Base-by-base conservation (phyloP, 768 basidiomycete genomes). In the Daedaleopsis nitida region DNA sequence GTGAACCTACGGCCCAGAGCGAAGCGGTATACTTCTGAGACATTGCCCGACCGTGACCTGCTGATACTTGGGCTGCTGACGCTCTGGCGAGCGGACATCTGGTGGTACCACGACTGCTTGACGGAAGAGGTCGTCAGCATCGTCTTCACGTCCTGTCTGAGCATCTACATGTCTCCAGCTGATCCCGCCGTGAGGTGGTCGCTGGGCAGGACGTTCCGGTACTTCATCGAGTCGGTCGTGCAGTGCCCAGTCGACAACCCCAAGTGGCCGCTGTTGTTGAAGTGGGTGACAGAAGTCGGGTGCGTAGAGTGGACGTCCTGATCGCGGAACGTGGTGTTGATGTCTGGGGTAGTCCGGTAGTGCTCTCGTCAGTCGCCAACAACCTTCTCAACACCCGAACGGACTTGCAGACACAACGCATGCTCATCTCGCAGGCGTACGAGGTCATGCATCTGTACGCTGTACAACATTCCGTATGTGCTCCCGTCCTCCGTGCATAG, bases 161-260 rank as follows among this genome's bases (percentile, higher is more conserved):
- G 81, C 60, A 65, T 90, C 5, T 90, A 87, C 84, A 84, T 83
- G 59, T 78, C 85, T 1, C 79, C 81, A n/a, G 71, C 83, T 14
- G 89, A 92, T 64, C 79, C 80, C 10, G 81, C 84, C 1, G 81
- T 91, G 43, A 90, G 91, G 72, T 80, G 87, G 19, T 83, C 86
- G 9, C 75, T 79, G 1, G 80, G 86, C 5, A 74, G 77, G 32
- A 81, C 82, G 50, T 78, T 87, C 63, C 76, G 81, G 10, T 73
- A 77, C 19, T 68, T 80, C 1, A 75, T 80, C 1, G 76, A 82
- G 24, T 70, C 75, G 45, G 75, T 82, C 34, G 81, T 84, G 64
- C 68, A 76, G 64, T 75, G 77, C 66, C 73, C 77, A 0, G 73
- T 77, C 11, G 65, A 70, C 5, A 80, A 83, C 66, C 73, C 73